Evolutionary conservation across 768 basidiomycete species (phyloP), one percentile per base, ranked within the genome.

Genomic region (Rhizopogon roseolus): DNA sequence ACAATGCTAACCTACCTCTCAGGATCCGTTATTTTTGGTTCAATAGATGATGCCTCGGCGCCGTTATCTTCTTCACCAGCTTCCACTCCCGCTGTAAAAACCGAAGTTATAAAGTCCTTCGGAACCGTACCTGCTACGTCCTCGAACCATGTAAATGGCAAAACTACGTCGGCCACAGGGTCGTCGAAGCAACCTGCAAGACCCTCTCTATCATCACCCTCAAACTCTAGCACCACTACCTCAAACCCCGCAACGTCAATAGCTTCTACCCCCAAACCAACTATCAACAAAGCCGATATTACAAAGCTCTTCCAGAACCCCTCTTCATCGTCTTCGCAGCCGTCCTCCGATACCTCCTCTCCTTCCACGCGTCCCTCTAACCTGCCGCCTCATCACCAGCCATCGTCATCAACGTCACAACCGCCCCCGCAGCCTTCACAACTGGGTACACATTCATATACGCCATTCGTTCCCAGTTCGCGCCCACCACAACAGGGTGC

Each of bases 1-100:
- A 22, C 54, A 43, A 55, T 37, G 51, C 50, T 53, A 57, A 40
- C 46, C 22, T 22, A 10, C 58, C 34, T 36, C 43, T 50, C 57
- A 88, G 83, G 79, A 62, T 82, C 81, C 50, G 85, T 96, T 60
- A 88, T 87, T 48, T 94, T 95, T 75, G 93, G 93, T 62, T 92
- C 92, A 44, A 90, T 94, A 78, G 87, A 92, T 73, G 88, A 91
- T 70, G 80, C 78, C 10, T 68, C 74, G 60, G 84, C 90, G 50
- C 79, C 86, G 56, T 85, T 93, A 62, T 89, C 91, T 36, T 88
- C 90, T 43, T 91, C 90, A 8, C 90, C 92, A 36, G 88, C 90
- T 52, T 74, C 81, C 49, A 78, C 81, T 36, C 81, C 75, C 54
- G 78, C 71, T 59, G 75, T 83, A 64, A 87, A 84, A 74, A 75